A percentile compares a stretch with the other conserved stretches of the same genome.
These are phyloP conservation scores for Candida dubliniensis DNA, from an alignment of 1,139 yeast genomes.

Conservation along the genomic window DNA sequence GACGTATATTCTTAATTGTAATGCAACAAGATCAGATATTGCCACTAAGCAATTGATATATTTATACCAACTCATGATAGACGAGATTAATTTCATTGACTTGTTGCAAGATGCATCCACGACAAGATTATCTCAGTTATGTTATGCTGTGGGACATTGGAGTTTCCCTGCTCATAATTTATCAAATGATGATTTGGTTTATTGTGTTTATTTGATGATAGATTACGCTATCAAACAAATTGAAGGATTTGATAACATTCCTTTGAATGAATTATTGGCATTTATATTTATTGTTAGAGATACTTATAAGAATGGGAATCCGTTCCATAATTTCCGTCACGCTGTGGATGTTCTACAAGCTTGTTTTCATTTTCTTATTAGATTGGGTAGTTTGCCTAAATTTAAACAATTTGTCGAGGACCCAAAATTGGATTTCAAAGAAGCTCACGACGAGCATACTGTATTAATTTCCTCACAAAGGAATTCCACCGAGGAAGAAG, in stretches of 20 bases:
- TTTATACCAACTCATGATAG: conserved; percentile 29
- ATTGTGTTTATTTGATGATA: conserved; percentile 59
- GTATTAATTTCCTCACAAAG: conserved; percentile 4
- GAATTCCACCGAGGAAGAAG: conserved; percentile 9
- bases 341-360: conserved; percentile 96
- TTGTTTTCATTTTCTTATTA: conserved; percentile 61
- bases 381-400: conserved; percentile 47
- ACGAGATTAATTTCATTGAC: conserved; percentile 40
- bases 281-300: conserved; percentile 67
- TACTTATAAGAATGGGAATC: conserved; percentile 78
- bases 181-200: conserved; percentile 64
- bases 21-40: conserved; percentile 24
- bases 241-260: conserved; percentile 12
- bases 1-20: conserved; percentile 29
- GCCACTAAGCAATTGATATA: conserved; percentile 24
- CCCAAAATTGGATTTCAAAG: conserved; percentile 19
- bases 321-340: conserved; percentile 93
- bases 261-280: conserved; percentile 50
- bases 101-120: conserved; percentile 28
- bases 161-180: conserved; percentile 71
- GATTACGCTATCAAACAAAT: conserved; percentile 45
- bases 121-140: conserved; percentile 27
- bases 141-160: conserved; percentile 49
- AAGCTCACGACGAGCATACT: conserved; percentile 3
- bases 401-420: conserved; percentile 37